Conservation (phyloP, 2,329 filamentous ascomycete genomes). For the Raffaelea arxii region DNA sequence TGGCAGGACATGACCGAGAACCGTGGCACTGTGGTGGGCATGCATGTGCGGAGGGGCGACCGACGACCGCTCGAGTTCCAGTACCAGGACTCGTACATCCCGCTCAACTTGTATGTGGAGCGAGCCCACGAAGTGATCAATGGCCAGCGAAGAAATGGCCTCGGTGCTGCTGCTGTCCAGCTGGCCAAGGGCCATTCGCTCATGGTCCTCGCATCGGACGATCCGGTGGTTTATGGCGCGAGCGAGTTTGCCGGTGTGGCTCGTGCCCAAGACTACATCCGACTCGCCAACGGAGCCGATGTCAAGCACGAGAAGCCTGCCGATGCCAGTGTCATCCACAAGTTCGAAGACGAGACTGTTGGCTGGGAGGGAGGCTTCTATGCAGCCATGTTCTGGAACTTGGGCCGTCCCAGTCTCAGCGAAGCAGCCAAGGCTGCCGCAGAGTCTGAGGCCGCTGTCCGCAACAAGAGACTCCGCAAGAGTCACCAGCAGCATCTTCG, state of each 20-base stretch:
- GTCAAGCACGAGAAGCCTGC: slow-evolving; percentile 21
- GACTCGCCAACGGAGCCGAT: slow-evolving; percentile 46
- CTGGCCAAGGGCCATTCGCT: slow-evolving; percentile 33
- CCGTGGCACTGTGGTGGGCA: slow-evolving; percentile 49
- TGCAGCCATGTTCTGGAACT: slow-evolving; percentile 68
- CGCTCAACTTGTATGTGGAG: slow-evolving; percentile 56
- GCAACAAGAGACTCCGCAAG: background rate
- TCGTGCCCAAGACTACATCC: slow-evolving; percentile 67
- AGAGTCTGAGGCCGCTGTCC: background rate
- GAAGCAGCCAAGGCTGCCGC: slow-evolving; percentile 21
- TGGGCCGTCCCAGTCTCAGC: slow-evolving; percentile 43
- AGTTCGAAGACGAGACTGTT: slow-evolving; percentile 64
- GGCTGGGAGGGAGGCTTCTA: slow-evolving; percentile 90
- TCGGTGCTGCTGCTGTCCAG: slow-evolving; percentile 19
- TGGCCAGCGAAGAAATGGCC: slow-evolving; percentile 22
- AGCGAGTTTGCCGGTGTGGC: slow-evolving; percentile 47
- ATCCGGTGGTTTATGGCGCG: slow-evolving; percentile 62
- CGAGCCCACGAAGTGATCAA: slow-evolving; percentile 48
- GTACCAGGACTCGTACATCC: slow-evolving; percentile 69
- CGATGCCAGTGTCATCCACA: slow-evolving; percentile 37
- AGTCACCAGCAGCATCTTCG: background rate
- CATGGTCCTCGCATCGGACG: slow-evolving; percentile 66
- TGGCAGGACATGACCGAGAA: slow-evolving; percentile 19
- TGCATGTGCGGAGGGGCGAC: slow-evolving; percentile 76
- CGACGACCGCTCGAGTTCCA: slow-evolving; percentile 67